Base-by-base conservation (phyloP, 108 stramenopile genomes). In the Parmales sp. region DNA sequence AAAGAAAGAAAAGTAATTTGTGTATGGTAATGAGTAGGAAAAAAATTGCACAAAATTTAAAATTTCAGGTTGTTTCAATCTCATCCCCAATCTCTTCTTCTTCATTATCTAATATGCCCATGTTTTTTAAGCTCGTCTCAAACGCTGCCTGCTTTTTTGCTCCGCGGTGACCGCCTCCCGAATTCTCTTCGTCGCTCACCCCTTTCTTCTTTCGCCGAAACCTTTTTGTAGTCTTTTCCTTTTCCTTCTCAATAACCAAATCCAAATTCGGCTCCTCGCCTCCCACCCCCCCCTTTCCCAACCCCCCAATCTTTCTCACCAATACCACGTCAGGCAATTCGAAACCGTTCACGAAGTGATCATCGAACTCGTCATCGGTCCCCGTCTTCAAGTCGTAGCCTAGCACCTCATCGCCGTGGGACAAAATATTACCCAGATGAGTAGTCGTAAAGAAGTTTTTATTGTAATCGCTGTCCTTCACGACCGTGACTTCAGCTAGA, bases 401-500 rank as follows among this genome's bases (percentile, higher is more conserved):
- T 64, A 95, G 67, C 16, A 95, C 97, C 39, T 78, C 69, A 83
- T 99, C 98, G 1, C 98, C 98, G 29, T 88, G 81, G 64, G 81
- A 70, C 16, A 99, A 50, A 68, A 98, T 71, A 76, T 92, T 63
- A 1, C 98, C 98, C 29, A 99, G 73, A 79, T 99, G 98, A 0
- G 92, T 95, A 23, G 92, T 77, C 60, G 88, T 90, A 38, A 70
- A 72, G 50, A 94, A 83, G 31, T 78, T 80, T 44, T 89, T 86
- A 72, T 97, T 94, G 54, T 96, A 84, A 68, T 99, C 98, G 13
- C 75, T 70, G 69, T 92, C 95, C 11, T 93, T 83, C 13, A 85
- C 94, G 36, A 99, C 80, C 65, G 86, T 83, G 18, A 95, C 92
- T 72, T 97, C 91, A 19, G 98, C 98, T 49, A 99, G 77, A 37